Base-by-base conservation (phyloP, 1,284 basidiomycete species). In the Vanrija humicola region DNA sequence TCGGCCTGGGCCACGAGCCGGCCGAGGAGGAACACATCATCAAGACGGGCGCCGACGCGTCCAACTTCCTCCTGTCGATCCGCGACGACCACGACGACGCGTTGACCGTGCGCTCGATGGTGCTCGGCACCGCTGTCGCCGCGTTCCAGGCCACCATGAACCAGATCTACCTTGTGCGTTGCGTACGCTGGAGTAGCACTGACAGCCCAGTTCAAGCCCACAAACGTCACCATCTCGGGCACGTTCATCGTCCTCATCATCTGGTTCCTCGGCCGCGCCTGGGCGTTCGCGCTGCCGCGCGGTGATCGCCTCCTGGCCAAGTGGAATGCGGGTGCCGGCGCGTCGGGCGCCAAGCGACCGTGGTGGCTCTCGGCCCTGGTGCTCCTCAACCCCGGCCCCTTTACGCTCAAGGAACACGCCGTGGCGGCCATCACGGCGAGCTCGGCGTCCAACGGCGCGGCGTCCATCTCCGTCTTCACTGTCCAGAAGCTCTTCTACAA, bases 61-160 rank as follows among this genome's bases (percentile, higher is more conserved):
- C 84, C 2, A 78, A 79, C 50, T 82, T 79, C 61, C 79, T 83
- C 16, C 78, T 87, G 51, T 83, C 85, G 63, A 52, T 81, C 26
- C 79, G 84, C 25, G 85, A 87, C 68, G 85, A 86, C 63, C 82
- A 78, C 2, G 85, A 85, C 54, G 74, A 78, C 4, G 77, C 83
- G 0, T 66, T 85, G 21, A 86, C 84, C 0, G 81, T 86, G 62
- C 79, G 85, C 16, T 83, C 83, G 10, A 61, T 84, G 18, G 64
- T 82, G 26, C 66, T 86, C 10, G 85, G 84, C 0, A 82, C 84
- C 0, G 57, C 82, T 0, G 78, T 84, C 58, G 81, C 83, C 23
- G 82, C 80, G 14, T 74, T 85, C 21, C 80, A 82, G 26, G 80
- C 84, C 47, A 79, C 82, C 12, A 59, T 60, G 48, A 54, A 57